Base-by-base conservation (phyloP, 164 flowering plant genomes). In the Protea cynaroides region DNA sequence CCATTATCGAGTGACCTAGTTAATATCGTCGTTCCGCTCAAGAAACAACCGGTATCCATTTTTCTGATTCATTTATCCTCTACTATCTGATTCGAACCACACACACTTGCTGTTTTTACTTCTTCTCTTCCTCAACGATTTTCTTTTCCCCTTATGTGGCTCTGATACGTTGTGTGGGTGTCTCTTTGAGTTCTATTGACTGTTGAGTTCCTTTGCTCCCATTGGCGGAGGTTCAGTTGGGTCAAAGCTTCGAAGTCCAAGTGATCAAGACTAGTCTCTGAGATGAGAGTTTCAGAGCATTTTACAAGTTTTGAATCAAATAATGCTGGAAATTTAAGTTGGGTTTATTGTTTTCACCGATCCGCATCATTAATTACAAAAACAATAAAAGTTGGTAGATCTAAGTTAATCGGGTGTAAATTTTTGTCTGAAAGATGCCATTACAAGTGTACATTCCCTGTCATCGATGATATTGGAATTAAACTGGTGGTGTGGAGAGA, bases 221-320 rank as follows among this genome's bases (percentile, higher is more conserved):
- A n/a, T n/a, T n/a, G 99, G 97, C 91, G 76, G 87, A 97, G 63
- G 89, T 94, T 70, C 99, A 94, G 61, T 61, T 94, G 73, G 99
- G 99, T 38, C 97, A 94, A 68, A 97, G 99, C 66, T 89, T 97
- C 1, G 99, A 91, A 0, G 83, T 22, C 1, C 69, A 72, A 11
- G 89, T 94, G 52, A 80, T 95, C 8, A 86, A 44, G 79, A 88
- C 65, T 68, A 94, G 91, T 97, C 82, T 94, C 61, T 76, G 74
- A 25, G 79, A 91, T n/a, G 93, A 94, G 71, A 97, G 97, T 19
- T 0, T 94, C 52, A 87, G 90, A 15, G 92, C 97, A 37, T 88
- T 94, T 40, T 94, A 89, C 81, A 91, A 89, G 96, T 96, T 94
- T 66, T 68, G 69, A 13, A 37, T 63, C 25, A n/a, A 2, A 15